Evolutionary conservation across 371 early-diverging fungal species (phyloP).

Genomic region (Spraguea lophii): DNA sequence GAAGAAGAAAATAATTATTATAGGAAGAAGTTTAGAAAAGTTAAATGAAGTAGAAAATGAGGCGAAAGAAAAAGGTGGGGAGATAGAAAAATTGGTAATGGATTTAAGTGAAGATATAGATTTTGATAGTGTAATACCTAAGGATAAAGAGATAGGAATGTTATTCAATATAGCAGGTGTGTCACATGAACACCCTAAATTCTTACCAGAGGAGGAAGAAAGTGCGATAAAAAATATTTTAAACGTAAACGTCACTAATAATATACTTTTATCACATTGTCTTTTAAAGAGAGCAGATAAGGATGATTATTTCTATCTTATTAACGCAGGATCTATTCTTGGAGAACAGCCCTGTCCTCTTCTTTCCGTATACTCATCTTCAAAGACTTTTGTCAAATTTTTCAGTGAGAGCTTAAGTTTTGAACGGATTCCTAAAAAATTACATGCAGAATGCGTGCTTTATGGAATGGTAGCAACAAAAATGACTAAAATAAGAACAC

Average conservation of each 20-base stretch:
- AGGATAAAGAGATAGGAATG: conserved; percentile 14
- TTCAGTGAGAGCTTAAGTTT: conserved; percentile 67
- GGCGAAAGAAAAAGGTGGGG: conserved; percentile 51
- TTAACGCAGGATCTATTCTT: conserved; percentile 75
- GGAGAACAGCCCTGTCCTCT: conserved; percentile 64
- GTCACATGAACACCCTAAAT: conserved; percentile 49
- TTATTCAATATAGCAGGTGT: conserved; percentile 35
- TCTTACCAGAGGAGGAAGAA: conserved; percentile 46
- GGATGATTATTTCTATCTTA: conserved; percentile 58
- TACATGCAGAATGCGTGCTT: conserved; percentile 66
- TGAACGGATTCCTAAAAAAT: conserved; percentile 55
- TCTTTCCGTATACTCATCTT: conserved; percentile 68
- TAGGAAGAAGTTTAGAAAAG: conserved; percentile 64
- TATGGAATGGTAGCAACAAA: conserved; percentile 67
- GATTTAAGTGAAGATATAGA: conserved; percentile 52
- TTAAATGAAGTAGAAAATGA: conserved; percentile 55
- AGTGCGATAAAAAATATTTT: conserved; percentile 46
- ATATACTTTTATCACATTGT: conserved; percentile 2
- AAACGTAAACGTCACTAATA: conserved; percentile 22
- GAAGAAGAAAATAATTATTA: conserved; percentile 62
- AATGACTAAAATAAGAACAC: conserved; percentile 67
- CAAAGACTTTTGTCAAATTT: conserved; percentile 68
- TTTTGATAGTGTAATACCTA: conserved; percentile 9
- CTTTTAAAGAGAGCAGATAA: conserved; percentile 16
- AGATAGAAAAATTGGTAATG: conserved; percentile 54